Evolutionary conservation across 2,329 filamentous ascomycete genomes (phyloP).

Genomic region (Aspergillus tanneri): DNA sequence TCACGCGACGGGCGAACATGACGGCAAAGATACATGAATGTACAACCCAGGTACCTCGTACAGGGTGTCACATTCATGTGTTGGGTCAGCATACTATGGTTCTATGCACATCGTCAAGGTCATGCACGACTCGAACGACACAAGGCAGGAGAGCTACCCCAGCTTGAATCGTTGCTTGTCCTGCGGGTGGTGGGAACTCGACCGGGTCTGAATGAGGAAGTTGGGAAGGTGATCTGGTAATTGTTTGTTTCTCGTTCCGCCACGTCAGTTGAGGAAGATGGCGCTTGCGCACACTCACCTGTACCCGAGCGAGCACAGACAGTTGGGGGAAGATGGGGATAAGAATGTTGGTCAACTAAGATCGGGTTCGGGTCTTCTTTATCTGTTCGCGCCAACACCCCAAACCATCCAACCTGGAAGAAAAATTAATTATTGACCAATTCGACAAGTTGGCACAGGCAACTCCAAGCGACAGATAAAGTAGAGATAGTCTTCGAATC

Average conservation of each 20-base stretch:
- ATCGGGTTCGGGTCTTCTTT: slow-evolving; percentile 4
- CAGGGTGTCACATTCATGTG: slow-evolving; percentile 16
- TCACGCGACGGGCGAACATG: slow-evolving; percentile 18
- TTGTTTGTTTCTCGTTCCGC: slow-evolving; percentile 15
- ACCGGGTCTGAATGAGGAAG: slow-evolving; percentile 3
- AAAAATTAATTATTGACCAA: slow-evolving; percentile 14
- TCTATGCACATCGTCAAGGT: slow-evolving; percentile 8
- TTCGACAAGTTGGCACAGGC: slow-evolving; percentile 12
- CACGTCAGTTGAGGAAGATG: slow-evolving; percentile 19
- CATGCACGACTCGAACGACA: slow-evolving; percentile 9
- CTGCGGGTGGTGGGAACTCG: slow-evolving; percentile 1
- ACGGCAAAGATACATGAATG: slow-evolving; percentile 8
- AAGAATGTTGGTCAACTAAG: background rate
- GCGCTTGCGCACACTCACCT: slow-evolving; percentile 12
- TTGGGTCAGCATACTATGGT: slow-evolving; percentile 13
- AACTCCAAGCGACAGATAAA: slow-evolving; percentile 20
- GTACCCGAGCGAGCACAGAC: slow-evolving; percentile 19
- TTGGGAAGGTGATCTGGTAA: slow-evolving; percentile 3
- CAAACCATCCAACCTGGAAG: slow-evolving; percentile 14
- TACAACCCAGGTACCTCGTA: slow-evolving; percentile 15
- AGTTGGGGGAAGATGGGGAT: slow-evolving; percentile 4
- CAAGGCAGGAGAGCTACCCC: slow-evolving; percentile 3
- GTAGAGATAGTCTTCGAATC: slow-evolving; percentile 14
- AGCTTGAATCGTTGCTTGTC: background rate
- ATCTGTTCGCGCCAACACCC: slow-evolving; percentile 4